A percentile compares a stretch with the other conserved stretches of the same genome.
These are phyloP conservation scores for Breynia disticha DNA, from an alignment of 441 rosid genomes.

Conservation along the genomic window DNA sequence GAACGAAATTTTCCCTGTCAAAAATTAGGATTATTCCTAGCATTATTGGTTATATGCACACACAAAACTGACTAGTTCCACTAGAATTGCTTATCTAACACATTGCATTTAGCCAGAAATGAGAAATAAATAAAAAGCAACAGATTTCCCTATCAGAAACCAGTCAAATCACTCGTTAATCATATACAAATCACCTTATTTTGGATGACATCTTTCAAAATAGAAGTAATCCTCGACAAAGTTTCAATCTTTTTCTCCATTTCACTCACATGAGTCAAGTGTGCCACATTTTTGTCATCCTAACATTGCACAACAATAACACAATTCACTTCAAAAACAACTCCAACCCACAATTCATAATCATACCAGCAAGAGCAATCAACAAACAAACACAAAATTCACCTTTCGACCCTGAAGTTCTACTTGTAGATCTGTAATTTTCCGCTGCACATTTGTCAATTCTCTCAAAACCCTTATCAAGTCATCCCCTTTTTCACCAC, in stretches of 20 bases:
- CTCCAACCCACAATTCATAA: not conserved
- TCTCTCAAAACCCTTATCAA: constrained; percentile 72
- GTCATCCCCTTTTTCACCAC: constrained; percentile 72
- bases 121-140: too few species aligned
- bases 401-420: constrained; percentile 99
- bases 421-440: constrained; percentile 87
- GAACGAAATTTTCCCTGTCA: too few species aligned
- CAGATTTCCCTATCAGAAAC: not conserved
- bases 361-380: not conserved
- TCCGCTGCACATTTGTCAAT: constrained; percentile 70
- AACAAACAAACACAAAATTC: not conserved
- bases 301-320: constrained; percentile 15
- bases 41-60: too few species aligned
- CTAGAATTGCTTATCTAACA: too few species aligned
- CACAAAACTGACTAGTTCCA: too few species aligned
- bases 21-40: too few species aligned
- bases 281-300: constrained; percentile 96
- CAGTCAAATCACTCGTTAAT: not conserved
- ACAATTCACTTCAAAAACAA: too few species aligned
- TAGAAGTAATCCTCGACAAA: constrained; percentile 73
- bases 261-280: constrained; percentile 87
- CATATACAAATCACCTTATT: constrained; percentile 54
- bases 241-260: constrained; percentile 93
- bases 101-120: too few species aligned
- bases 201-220: constrained; percentile 88